Conservation (phyloP, 176 grass and related monocot species). For the Ensete ventricosum region DNA sequence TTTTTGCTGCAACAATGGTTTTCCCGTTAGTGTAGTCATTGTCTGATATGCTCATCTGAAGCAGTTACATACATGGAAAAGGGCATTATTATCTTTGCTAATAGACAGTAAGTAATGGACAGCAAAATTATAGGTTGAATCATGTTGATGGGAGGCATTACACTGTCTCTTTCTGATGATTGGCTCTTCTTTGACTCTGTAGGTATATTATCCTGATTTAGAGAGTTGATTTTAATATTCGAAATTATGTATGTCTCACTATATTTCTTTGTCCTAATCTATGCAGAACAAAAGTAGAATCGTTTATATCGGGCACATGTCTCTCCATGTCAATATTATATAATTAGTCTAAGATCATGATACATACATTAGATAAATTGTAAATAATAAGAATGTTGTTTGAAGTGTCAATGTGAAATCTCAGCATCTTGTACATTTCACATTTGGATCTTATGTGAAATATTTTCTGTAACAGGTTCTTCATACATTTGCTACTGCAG, state of each 20-base stretch:
- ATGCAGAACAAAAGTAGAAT: too few relatives aligned
- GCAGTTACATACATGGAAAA: background rate
- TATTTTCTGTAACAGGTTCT: background rate
- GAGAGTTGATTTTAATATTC: too few relatives aligned
- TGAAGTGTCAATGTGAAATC: too few relatives aligned
- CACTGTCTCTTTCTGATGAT: background rate
- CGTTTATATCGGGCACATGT: too few relatives aligned
- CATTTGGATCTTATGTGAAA: background rate
- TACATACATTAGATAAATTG: background rate
- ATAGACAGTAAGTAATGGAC: background rate
- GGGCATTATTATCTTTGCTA: background rate
- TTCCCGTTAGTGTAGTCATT: background rate
- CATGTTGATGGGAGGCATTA: background rate
- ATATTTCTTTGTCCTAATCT: too few relatives aligned
- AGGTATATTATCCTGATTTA: background rate
- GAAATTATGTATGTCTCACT: too few relatives aligned
- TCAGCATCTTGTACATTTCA: background rate
- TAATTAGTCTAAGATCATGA: background rate
- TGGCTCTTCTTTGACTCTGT: background rate
- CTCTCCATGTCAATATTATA: background rate
- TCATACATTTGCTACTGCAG: slow-evolving; percentile 5
- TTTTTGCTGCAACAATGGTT: too few relatives aligned
- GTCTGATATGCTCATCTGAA: too few relatives aligned
- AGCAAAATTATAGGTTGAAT: background rate
- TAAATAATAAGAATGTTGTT: too few relatives aligned